Evolutionary conservation across 495 filamentous ascomycete genomes (phyloP), one percentile per base, ranked within the genome.

Genomic region (Hypoxylon perforatum): DNA sequence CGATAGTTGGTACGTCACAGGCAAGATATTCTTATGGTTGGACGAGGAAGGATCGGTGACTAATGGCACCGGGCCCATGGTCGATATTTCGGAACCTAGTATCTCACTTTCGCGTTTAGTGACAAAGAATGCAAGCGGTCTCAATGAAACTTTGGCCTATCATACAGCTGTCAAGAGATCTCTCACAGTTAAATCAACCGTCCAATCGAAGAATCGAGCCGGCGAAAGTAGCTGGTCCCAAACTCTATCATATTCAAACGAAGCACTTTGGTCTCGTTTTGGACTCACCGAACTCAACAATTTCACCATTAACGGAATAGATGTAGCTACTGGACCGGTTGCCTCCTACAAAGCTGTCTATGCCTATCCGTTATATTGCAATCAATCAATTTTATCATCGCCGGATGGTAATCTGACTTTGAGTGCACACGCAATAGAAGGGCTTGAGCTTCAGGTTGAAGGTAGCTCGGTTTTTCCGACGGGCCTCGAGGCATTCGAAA

Each of bases 1-100:
- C 22, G 82, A 81, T 36, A 88, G 87, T 70, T 97, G 93, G 93
- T 82, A 91, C 38, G 88, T 96, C 14, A 92, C 91, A 0, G 93
- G 91, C 7, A 95, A 92, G 63, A 82, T 95, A 18, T 93, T 95
- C 71, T 54, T 94, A 7, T 96, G 90, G 83, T 78, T 87, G 1
- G 86, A 87, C 61, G 66, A 71, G 9, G 72, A 80, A 1, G 76
- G 75, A 1, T 82, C 76, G n/a, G 73, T 85, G 22, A 86, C 89
- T 1, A 89, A 81, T 1, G 86, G 88, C 4, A 55, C 61, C 22
- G 41, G 42, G 9, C 66, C 71, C 14, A 44, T 39, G 10, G 23
- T 69, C 18, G 46, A 42, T 3, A 41, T 55, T 18, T 36, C 57
- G 7, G 42, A 51, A 4, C 80, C 81, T 0, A 65, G 65, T 7